Evolutionary conservation across 2,329 filamentous ascomycete species (phyloP), one percentile per base, ranked within the genome.

Genomic region (Tympanopsis confertula): DNA sequence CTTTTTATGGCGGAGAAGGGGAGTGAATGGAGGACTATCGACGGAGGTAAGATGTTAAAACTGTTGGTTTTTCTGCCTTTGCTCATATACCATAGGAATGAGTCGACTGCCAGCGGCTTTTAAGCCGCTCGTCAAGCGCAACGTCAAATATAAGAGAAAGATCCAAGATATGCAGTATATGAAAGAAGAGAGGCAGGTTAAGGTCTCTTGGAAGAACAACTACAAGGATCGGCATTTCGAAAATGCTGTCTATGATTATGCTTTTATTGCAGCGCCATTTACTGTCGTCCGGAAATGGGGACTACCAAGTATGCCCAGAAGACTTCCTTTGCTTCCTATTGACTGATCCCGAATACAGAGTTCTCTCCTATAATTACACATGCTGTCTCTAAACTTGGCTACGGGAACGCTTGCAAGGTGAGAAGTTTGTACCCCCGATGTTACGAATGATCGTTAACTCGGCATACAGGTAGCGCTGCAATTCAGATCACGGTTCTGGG

Each of bases 401-500:
- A 71, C 54, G 48, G 41, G 2, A 47, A 53, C 0, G 62, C 66
- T 32, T 74, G 69, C 61, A 73, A 73, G n/a, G 17, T n/a, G n/a
- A n/a, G n/a, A n/a, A n/a, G n/a, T n/a, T n/a, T n/a, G n/a, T n/a
- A 36, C 38, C 22, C 1, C 13, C 12, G 13, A n/a, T 13, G 19
- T 15, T 10, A 13, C 13, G n/a, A n/a, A 56, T 72, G 41, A 68
- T 69, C 44, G 71, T 71, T 50, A 50, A 59, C 18, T 63, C 61
- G 18, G 2, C 72, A 68, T 50, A 72, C 73, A 26, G 51, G 68
- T 85, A 0, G 73, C 78, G 0, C 66, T 85, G 3, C 77, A 81
- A 53, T 86, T 81, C 60, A 62, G 69, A 40, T 74, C 78, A 0
- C 74, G 81, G 2, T 74, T 73, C 59, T 74, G 68, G 69, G 68